Conservation (phyloP, 257 asterid species). For the Nemophila menziesii region DNA sequence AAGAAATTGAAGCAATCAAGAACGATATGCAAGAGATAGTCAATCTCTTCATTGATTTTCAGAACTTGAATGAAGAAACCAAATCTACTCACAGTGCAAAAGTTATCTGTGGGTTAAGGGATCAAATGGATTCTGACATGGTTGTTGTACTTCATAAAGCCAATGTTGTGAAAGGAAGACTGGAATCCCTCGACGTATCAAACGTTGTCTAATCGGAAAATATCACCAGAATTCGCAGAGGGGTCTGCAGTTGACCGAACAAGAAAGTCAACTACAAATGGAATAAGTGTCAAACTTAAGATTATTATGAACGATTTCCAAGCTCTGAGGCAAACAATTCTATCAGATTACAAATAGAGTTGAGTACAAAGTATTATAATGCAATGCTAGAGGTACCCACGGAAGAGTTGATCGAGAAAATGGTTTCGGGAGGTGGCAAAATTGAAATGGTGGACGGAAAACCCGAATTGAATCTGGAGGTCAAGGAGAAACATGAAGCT, state of each 20-base stretch:
- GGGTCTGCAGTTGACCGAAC: constrained; percentile 69
- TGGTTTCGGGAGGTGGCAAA: constrained; percentile 30
- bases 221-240: constrained; percentile 25
- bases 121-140: constrained; percentile 72
- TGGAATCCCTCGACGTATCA: constrained; percentile 48
- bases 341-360: constrained; percentile 58
- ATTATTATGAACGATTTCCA: constrained; percentile 66
- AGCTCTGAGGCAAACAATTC: constrained; percentile 40
- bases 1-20: too few species aligned
- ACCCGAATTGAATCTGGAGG: constrained; percentile 30
- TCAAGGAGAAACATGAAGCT: constrained; percentile 62
- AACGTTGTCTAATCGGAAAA: constrained; percentile 30
- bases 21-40: constrained; percentile 51
- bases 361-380: constrained; percentile 47
- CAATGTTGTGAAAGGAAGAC: constrained; percentile 38
- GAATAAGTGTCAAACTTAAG: constrained; percentile 47
- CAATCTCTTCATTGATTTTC: constrained; percentile 54
- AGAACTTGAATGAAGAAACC: too few species aligned
- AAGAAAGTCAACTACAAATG: constrained; percentile 45
- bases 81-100: constrained; percentile 54
- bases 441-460: constrained; percentile 27
- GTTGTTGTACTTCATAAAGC: constrained; percentile 56
- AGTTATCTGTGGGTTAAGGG: constrained; percentile 62
- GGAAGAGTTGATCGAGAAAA: constrained; percentile 56
- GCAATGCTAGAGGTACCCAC: constrained; percentile 47